Evolutionary conservation across 129 eudicot genomes (phyloP).

Genomic region (Mikania micrantha): DNA sequence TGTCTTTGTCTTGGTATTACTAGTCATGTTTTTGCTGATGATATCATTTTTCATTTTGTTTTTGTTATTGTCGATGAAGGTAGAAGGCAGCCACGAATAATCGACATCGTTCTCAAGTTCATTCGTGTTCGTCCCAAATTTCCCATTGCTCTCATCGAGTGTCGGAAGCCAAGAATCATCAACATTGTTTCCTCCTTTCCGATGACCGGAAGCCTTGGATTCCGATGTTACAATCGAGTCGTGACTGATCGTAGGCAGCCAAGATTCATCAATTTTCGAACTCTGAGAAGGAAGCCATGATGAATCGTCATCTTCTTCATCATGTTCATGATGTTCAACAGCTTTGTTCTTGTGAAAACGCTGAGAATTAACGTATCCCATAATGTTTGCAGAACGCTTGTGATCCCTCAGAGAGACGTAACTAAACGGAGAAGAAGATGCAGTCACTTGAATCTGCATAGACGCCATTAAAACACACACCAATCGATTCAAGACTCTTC

Average conservation of each 20-base stretch:
- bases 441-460: constrained; percentile 21
- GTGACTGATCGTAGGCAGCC: constrained; percentile 10
- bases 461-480: constrained; percentile 19
- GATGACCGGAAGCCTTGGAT: background rate
- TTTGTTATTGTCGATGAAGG: constrained; percentile 15
- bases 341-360: background rate
- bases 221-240: background rate
- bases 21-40: background rate
- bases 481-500: background rate
- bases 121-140: background rate
- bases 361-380: constrained; percentile 16
- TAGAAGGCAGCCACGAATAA: constrained; percentile 28
- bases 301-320: constrained; percentile 14
- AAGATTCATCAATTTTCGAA: constrained; percentile 14
- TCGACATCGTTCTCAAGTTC: constrained; percentile 15
- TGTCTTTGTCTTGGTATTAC: background rate
- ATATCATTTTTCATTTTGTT: background rate
- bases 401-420: constrained; percentile 12
- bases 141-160: background rate
- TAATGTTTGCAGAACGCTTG: constrained; percentile 13
- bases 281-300: constrained; percentile 17
- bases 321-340: constrained; percentile 9
- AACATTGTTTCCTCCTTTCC: background rate
- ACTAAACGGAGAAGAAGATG: constrained; percentile 24
- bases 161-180: constrained; percentile 30